Evolutionary conservation across 1,284 basidiomycete species (phyloP), one percentile per base, ranked within the genome.

Genomic region (Sphagnurus paluster): DNA sequence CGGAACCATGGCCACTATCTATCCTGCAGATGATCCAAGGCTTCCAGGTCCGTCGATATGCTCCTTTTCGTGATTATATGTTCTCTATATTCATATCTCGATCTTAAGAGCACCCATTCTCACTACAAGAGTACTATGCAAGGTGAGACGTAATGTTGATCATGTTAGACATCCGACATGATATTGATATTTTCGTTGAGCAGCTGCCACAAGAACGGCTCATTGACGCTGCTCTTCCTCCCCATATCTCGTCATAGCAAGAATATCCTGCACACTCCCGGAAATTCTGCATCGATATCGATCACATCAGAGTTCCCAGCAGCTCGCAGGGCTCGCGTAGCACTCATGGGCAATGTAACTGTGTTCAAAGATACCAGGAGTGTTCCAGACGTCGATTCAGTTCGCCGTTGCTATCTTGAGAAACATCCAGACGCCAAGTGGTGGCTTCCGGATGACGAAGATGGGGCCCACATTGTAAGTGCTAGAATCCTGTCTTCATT

Each of bases 171-270:
- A 38, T 14, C 11, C 24, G 14, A 43, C 4, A 23, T 28, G 5
- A 10, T 16, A 25, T 33, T 39, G 34, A 28, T 36, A 35, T 34
- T 24, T 14, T 29, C 14, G 38, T 8, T 30, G 50, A n/a, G n/a
- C 37, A 82, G 80, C 48, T 85, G 82, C 59, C 70, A 77, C 57
- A 50, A 66, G 9, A 77, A 82, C 54, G 79, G 81, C n/a, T 80
- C 79, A 4, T 67, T 86, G 40, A 74, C 79, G 0, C 72, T 85
- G 39, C 67, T 84, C 33, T 73, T 84, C 53, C 68, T 86, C 54
- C 83, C 83, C 11, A 82, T 84, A 56, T 82, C 81, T 14, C 73
- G 75, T 23, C 78, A 81, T 52, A 76, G 73, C 49, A 69, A 70
- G 54, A 86, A 86, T 60, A 74, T 86, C 44, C 56, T 79, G 5